These are phyloP conservation scores for Pyronema domesticum DNA, from an alignment of 495 filamentous ascomycete genomes.

Conservation along the genomic window DNA sequence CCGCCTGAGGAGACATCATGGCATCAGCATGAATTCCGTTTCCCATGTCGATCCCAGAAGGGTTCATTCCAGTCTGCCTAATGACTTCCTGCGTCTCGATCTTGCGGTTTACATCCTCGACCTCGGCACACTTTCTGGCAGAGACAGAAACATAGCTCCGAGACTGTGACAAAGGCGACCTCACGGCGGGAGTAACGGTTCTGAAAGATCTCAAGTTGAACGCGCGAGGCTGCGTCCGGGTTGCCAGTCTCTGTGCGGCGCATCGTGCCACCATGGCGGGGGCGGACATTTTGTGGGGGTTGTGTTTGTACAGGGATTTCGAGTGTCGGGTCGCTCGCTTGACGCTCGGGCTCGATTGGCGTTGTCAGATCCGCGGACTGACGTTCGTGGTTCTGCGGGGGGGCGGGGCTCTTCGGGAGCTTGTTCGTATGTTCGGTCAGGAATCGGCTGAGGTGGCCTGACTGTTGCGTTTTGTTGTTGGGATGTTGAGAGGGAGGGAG, in stretches of 20 bases:
- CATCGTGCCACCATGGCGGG: constrained; percentile 17
- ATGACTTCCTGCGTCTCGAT: constrained; percentile 18
- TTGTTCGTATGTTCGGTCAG: too few species aligned
- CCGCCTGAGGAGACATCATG: constrained; percentile 21
- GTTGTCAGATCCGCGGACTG: too few species aligned
- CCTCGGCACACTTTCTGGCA: constrained; percentile 10
- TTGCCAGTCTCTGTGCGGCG: constrained; percentile 9
- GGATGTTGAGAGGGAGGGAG: too few species aligned
- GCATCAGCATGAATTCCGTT: constrained; percentile 12
- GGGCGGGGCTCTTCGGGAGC: too few species aligned
- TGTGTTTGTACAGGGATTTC: not conserved
- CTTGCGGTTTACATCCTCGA: constrained; percentile 15
- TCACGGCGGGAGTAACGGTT: not conserved
- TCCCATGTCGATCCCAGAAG: constrained; percentile 9
- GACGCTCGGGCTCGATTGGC: too few species aligned
- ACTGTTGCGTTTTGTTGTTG: too few species aligned
- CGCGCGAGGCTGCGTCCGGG: not conserved
- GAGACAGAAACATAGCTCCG: constrained; percentile 18
- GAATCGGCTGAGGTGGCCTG: too few species aligned
- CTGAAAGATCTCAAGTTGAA: not conserved
- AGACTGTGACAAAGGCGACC: constrained; percentile 1
- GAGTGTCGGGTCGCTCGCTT: too few species aligned
- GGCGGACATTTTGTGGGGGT: constrained; percentile 8
- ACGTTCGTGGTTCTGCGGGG: too few species aligned
- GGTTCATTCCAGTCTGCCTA: constrained; percentile 12